Conservation (phyloP, 495 filamentous ascomycete genomes). For the Aspergillus nidulans region DNA sequence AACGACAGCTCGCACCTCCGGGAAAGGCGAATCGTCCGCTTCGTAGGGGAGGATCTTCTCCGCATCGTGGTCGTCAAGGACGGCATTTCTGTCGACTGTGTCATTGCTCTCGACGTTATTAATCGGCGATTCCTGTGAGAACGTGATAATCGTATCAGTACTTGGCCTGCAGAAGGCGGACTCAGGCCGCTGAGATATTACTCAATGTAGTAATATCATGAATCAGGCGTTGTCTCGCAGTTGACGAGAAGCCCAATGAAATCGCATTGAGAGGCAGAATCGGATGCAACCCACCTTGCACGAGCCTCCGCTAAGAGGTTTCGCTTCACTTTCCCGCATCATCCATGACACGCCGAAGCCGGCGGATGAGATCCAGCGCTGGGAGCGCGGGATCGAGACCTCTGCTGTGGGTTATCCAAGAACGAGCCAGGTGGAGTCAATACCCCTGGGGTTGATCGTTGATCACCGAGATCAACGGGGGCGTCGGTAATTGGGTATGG, state of each 20-base stretch:
- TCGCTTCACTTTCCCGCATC: neutral
- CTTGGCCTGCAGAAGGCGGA: neutral
- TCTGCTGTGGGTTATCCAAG: neutral
- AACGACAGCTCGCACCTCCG: constrained; percentile 51
- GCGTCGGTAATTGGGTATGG: neutral
- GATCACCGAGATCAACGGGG: neutral
- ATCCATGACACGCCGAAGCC: neutral
- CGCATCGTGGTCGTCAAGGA: constrained; percentile 38
- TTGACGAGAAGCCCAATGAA: neutral
- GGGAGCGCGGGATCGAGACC: neutral
- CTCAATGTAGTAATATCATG: neutral
- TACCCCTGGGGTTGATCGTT: neutral
- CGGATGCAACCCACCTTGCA: neutral
- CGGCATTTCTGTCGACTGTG: neutral
- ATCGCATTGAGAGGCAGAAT: neutral
- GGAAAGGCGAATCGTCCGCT: constrained; percentile 66
- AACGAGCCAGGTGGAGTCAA: constrained; percentile 1
- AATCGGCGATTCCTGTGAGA: neutral
- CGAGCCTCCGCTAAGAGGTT: neutral
- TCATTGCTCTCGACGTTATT: constrained; percentile 7
- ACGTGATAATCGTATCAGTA: neutral
- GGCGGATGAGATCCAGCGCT: neutral
- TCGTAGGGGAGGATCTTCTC: constrained; percentile 37
- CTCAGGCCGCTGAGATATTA: neutral
- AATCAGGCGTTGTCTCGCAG: neutral